Evolutionary conservation across 352 stramenopile species (phyloP).

Genomic region (Phytophthora citricola): DNA sequence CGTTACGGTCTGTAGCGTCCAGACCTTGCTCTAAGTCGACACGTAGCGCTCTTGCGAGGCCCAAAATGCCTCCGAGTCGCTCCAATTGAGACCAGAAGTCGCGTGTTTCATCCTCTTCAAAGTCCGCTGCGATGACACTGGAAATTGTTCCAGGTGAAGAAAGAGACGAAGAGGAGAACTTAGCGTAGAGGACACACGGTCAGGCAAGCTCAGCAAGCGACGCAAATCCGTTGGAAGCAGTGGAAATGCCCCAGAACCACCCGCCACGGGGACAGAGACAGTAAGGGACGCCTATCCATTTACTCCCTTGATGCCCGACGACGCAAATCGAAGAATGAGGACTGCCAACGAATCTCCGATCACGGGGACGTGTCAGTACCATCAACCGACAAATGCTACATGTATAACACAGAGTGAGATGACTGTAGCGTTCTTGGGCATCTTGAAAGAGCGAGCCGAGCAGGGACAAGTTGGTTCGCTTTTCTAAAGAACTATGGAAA

Average conservation of each 20-base stretch:
- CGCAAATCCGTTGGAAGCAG: constrained; percentile 30
- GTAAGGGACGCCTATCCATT: constrained; percentile 20
- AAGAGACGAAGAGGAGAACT: constrained; percentile 9
- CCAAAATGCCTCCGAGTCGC: constrained; percentile 49
- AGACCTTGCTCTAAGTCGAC: constrained; percentile 47
- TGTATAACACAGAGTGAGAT: not conserved
- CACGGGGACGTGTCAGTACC: too few species aligned
- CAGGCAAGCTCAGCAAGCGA: constrained; percentile 19
- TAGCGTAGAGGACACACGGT: not conserved
- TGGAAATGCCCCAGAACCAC: not conserved
- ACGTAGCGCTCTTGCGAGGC: constrained; percentile 42
- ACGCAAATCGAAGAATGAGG: constrained; percentile 20
- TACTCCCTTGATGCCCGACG: constrained; percentile 3
- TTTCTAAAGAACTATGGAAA: too few species aligned
- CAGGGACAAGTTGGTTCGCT: too few species aligned
- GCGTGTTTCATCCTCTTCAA: not conserved
- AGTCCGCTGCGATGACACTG: constrained; percentile 13
- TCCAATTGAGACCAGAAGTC: constrained; percentile 37
- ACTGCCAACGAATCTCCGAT: not conserved
- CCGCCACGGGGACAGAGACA: constrained; percentile 13
- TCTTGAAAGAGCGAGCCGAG: too few species aligned
- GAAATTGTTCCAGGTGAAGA: constrained; percentile 19
- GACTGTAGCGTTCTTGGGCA: too few species aligned
- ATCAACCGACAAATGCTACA: too few species aligned
- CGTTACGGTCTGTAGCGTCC: not conserved